These are phyloP conservation scores for Podila verticillata DNA, from an alignment of 192 early-diverging fungal species.

Conservation along the genomic window DNA sequence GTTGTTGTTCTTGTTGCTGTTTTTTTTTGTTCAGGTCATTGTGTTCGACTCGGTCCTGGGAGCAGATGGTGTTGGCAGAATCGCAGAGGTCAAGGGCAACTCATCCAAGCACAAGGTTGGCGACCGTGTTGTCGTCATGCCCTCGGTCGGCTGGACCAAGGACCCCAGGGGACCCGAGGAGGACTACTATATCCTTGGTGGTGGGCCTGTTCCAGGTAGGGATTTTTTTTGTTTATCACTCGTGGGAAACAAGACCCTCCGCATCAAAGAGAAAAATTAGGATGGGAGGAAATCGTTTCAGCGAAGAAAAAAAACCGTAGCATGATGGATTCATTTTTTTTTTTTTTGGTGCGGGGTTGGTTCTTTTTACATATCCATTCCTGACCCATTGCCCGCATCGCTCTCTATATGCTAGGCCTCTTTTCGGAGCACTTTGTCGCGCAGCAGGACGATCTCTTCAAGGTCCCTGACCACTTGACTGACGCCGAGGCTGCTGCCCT, in stretches of 20 bases:
- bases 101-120: constrained; percentile 37
- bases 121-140: constrained; percentile 58
- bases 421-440: constrained; percentile 65
- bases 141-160: constrained; percentile 61
- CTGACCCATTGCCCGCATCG: constrained; percentile 4
- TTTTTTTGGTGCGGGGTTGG: no score
- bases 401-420: constrained; percentile 51
- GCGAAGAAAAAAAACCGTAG: no score
- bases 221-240: no score
- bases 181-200: constrained; percentile 50
- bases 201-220: constrained; percentile 16
- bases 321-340: no score
- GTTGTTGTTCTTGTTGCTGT: no score
- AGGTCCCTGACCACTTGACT: constrained; percentile 63
- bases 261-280: no score
- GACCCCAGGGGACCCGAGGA: constrained; percentile 67
- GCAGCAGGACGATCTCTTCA: constrained; percentile 51
- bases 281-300: no score
- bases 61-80: constrained; percentile 63
- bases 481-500: constrained; percentile 75
- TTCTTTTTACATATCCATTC: no score
- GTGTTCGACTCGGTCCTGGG: constrained; percentile 62
- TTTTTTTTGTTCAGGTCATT: no score
- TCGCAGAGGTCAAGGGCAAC: constrained; percentile 40
- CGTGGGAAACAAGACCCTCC: no score